A percentile compares a stretch with the other conserved stretches of the same genome.
Conservation (phyloP, 75 land plant species). For the Azolla pinnata region DNA sequence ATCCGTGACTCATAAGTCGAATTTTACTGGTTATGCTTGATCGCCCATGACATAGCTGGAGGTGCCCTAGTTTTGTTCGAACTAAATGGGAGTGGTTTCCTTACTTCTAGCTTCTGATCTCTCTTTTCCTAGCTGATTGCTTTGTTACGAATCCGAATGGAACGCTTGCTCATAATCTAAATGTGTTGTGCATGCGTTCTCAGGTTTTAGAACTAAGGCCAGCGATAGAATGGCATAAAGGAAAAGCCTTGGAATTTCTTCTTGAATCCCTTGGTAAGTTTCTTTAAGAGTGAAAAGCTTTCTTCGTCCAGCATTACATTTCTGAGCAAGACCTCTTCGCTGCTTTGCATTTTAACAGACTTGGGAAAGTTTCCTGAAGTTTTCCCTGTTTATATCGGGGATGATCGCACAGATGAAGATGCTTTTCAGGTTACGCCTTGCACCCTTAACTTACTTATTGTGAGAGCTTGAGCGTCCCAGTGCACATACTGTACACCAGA, state of each 20-base stretch:
- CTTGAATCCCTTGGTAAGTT: constrained; percentile 57
- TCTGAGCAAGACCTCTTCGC: not conserved
- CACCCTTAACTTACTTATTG: not conserved
- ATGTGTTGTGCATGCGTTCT: not conserved
- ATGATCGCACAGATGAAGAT: constrained; percentile 81
- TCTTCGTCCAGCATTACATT: not conserved
- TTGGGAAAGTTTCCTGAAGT: constrained; percentile 31
- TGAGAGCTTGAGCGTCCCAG: not conserved
- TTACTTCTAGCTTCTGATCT: too few species aligned
- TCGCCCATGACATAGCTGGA: too few species aligned
- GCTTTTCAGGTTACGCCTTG: constrained; percentile 54
- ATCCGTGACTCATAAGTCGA: too few species aligned
- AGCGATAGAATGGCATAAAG: constrained; percentile 79
- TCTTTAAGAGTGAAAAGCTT: not conserved
- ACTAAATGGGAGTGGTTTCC: too few species aligned
- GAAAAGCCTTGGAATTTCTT: constrained; percentile 75
- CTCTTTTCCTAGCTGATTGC: too few species aligned
- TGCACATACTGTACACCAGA: too few species aligned
- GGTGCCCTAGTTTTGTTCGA: too few species aligned
- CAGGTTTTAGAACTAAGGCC: constrained; percentile 91
- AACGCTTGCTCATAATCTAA: too few species aligned
- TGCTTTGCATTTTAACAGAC: constrained; percentile 6
- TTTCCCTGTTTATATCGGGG: constrained; percentile 67
- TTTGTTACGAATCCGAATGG: too few species aligned
- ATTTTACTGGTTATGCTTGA: too few species aligned